phyloP scores from a whole-genome alignment of 2,329 filamentous ascomycete species.

The Aureobasidium sp. region DNA sequence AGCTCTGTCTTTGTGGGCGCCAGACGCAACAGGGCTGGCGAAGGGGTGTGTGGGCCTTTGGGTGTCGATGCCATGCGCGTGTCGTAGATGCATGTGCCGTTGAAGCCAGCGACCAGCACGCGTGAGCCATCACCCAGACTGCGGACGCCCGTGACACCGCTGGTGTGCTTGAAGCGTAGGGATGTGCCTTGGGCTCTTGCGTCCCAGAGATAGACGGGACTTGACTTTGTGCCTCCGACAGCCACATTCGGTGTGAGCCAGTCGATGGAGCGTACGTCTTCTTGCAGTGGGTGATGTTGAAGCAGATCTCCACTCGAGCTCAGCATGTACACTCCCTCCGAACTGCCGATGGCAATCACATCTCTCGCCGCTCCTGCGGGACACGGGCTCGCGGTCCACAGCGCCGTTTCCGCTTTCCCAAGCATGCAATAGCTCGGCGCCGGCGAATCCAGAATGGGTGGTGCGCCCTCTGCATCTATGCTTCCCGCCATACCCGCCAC shows the following conservation, averaged over 20 bases:
- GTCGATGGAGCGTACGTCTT: constrained; percentile 8
- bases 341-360: not conserved
- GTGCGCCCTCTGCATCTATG: not conserved
- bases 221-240: constrained; percentile 2
- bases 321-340: constrained; percentile 2
- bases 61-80: constrained; percentile 2
- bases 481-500: constrained; percentile 1
- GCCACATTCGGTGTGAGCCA: constrained; percentile 14
- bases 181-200: not conserved
- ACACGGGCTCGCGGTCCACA: not conserved
- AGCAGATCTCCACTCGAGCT: not conserved
- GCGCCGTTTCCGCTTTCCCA: not conserved
- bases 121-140: constrained; percentile 11
- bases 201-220: constrained; percentile 10
- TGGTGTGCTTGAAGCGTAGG: constrained; percentile 8
- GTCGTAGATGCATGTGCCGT: constrained; percentile 11
- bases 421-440: constrained; percentile 3
- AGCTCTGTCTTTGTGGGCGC: not conserved
- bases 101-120: constrained; percentile 7
- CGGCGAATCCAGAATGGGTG: constrained; percentile 1
- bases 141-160: constrained; percentile 6
- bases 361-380: not conserved
- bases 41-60: not conserved
- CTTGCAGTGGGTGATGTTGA: not conserved
- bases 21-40: not conserved